phyloP scores from a whole-genome alignment of 139 green algal species.

The Pedinophyceae sp. region DNA sequence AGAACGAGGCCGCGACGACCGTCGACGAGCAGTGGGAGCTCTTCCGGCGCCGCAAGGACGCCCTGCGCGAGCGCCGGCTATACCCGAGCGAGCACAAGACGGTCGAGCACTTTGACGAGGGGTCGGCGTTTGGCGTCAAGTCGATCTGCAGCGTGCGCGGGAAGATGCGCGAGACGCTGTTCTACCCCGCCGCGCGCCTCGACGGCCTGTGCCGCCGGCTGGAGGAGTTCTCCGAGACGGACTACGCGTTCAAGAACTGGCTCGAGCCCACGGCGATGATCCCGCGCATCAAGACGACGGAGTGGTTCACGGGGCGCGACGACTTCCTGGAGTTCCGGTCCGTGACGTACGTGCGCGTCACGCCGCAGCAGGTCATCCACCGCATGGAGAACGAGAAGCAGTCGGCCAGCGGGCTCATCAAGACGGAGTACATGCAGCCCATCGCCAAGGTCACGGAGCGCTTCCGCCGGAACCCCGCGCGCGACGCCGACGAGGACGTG shows the following conservation, averaged over 20 bases:
- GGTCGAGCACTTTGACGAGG: constrained; percentile 42
- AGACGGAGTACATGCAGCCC: constrained; percentile 17
- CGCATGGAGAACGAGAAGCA: neutral
- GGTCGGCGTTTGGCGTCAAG: constrained; percentile 35
- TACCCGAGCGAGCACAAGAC: constrained; percentile 22
- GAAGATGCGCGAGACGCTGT: constrained; percentile 28
- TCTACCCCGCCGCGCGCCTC: constrained; percentile 40
- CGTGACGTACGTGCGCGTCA: constrained; percentile 30
- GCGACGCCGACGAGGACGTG: constrained; percentile 37
- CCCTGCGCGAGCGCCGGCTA: constrained; percentile 37
- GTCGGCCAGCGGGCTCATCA: constrained; percentile 10
- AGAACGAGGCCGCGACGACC: constrained; percentile 32
- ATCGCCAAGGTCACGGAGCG: constrained; percentile 69
- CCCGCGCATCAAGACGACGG: constrained; percentile 26
- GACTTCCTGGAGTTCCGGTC: constrained; percentile 54
- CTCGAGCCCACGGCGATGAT: neutral
- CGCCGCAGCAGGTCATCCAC: neutral
- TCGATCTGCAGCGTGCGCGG: constrained; percentile 29
- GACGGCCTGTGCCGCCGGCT: constrained; percentile 43
- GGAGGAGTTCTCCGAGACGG: constrained; percentile 24
- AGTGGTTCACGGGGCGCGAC: constrained; percentile 40
- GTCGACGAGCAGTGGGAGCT: constrained; percentile 19
- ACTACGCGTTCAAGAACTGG: neutral
- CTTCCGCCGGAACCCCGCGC: constrained; percentile 27
- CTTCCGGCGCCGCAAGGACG: constrained; percentile 30